Evolutionary conservation across 2,329 filamentous ascomycete species (phyloP), one percentile per base, ranked within the genome.

Genomic region (Endothia cerciana): DNA sequence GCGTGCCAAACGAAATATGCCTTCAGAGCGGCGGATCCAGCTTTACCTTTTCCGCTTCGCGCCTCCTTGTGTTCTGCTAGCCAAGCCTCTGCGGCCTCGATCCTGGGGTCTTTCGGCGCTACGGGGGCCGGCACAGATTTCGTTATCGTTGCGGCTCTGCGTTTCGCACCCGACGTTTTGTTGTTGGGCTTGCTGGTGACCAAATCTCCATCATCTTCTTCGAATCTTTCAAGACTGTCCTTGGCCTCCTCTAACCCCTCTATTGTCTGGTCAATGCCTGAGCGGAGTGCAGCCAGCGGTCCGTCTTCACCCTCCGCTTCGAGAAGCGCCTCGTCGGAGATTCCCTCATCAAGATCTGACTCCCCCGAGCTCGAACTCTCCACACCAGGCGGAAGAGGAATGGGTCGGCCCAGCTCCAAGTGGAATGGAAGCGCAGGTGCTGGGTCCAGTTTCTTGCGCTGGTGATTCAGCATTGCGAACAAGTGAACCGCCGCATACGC

Each of bases 401-500:
- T 90, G 0, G 89, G 89, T 30, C 85, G 72, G 53, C 88, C 82
- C 4, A 89, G 80, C 73, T 96, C 93, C 3, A 86, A 88, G 71
- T 87, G 84, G 19, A 84, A 82, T 0, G 93, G 93, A 7, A 86
- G 81, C 3, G 91, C 90, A 5, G 94, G 94, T 2, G 79, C 83
- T 1, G 93, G 93, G 15, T 86, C 77, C 68, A 97, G 80, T 7
- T 81, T 79, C 70, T 86, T 81, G 19, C 94, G 84, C 71, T 90
- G 86, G 60, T 85, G 78, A 65, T 97, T 89, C 55, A 97, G 80
- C 0, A 85, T 83, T 67, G 92, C 82, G 72, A 87, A 97, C 1
- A 97, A 80, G 64, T 92, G 89, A 13, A 91, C 77, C 53, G 89
- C 87, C 66, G 91, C 93, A 74, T 97, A 97, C 0, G 92, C 90